These are phyloP conservation scores for Rhizopus sp. DNA, from an alignment of 371 early-diverging fungal species.

Conservation along the genomic window DNA sequence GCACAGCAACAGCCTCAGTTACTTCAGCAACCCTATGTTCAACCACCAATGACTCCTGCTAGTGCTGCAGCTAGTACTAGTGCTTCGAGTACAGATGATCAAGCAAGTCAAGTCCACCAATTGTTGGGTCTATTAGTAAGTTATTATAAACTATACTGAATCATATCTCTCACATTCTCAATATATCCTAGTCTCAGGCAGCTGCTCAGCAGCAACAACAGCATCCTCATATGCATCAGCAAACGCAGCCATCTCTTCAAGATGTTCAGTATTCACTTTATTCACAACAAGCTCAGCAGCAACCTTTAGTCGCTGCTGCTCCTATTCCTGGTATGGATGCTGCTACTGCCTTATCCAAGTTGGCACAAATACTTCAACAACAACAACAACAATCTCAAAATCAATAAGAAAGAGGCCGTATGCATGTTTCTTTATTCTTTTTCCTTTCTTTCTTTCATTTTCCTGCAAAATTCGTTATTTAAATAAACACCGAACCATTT, in stretches of 20 bases:
- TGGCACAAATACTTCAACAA: slow-evolving; percentile 27
- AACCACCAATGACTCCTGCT: slow-evolving; percentile 13
- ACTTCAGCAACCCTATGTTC: slow-evolving; percentile 10
- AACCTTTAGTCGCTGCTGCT: slow-evolving; percentile 9
- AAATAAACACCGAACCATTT: too few relatives aligned
- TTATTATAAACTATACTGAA: not conserved
- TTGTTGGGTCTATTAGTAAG: slow-evolving; percentile 30
- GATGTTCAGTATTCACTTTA: not conserved
- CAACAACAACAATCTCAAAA: slow-evolving; percentile 16
- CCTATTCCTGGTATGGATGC: slow-evolving; percentile 35
- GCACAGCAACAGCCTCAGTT: slow-evolving; percentile 1
- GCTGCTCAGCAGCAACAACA: slow-evolving; percentile 24
- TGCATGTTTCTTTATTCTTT: too few relatives aligned
- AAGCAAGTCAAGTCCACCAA: slow-evolving; percentile 29
- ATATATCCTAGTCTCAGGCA: slow-evolving; percentile 21
- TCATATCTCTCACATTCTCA: not conserved
- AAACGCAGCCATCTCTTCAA: slow-evolving; percentile 11
- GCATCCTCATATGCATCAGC: slow-evolving; percentile 8
- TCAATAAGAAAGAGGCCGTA: slow-evolving; percentile 1
- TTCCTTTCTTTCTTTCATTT: too few relatives aligned
- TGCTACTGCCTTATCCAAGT: slow-evolving; percentile 27
- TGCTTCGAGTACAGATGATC: slow-evolving; percentile 9
- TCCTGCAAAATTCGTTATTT: too few relatives aligned
- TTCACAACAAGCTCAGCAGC: slow-evolving; percentile 12
- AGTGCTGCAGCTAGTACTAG: not conserved